Base-by-base conservation (phyloP, 2,329 filamentous ascomycete species). In the Zasmidium citrigriseum region DNA sequence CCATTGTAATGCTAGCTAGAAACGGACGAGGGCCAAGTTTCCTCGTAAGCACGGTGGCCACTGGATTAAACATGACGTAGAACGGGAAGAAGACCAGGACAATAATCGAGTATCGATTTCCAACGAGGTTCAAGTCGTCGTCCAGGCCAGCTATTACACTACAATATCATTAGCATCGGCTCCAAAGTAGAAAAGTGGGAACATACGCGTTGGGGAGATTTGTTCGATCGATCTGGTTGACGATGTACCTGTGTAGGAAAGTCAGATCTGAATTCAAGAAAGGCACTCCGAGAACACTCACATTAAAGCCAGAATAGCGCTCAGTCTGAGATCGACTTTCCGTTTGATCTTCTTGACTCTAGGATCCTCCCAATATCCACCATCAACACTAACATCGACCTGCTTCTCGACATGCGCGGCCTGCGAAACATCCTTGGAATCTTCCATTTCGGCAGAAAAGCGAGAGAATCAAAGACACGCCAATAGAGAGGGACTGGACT, bases 11-110 rank as follows among this genome's bases (percentile, higher is more conserved):
- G 14, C 59, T 44, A 2, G 65, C 56, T 7, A 70, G 57, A 54
- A 66, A 68, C 24, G 54, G 50, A 21, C 64, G 60, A 4, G 67
- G 67, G 0, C 89, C 88, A 53, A 91, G 67, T 67, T 83, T 84
- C 46, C 88, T 85, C 49, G 87, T 80, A 24, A 89, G 72, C 27
- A 90, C 75, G 1, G 88, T 90, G 2, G 87, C 87, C 0, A 86
- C 86, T 1, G 87, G 84, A 68, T 91, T 88, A 64, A 89, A 88
- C 55, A 89, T 50, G 61, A 87, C 82, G 71, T 90, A 91, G 3
- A 87, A 83, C 60, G 89, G 79, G 77, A 90, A 91, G 76, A 90
- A 90, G 67, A 89, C 79, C 25, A 90, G 77, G 3, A 87, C 87
- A 55, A 88, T 82, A 67, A 91, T 82, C 16, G 52, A 29, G 22